phyloP scores from a whole-genome alignment of 306 rosid species.

The Rosa multiflora region DNA sequence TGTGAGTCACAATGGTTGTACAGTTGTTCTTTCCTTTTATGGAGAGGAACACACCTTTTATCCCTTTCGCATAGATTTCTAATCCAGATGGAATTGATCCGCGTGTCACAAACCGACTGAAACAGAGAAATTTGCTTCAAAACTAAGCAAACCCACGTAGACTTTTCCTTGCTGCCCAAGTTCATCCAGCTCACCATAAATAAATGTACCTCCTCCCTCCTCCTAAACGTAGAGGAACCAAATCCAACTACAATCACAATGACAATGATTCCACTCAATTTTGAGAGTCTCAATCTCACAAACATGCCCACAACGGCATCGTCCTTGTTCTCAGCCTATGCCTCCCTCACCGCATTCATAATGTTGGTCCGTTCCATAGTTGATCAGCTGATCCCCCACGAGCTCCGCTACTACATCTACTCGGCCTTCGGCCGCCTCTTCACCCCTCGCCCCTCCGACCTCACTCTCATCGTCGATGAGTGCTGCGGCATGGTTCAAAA shows the following conservation, averaged over 20 bases:
- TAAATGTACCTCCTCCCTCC: not conserved
- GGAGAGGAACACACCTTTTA: too few relatives aligned
- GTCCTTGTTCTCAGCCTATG: constrained; percentile 35
- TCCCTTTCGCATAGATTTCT: not conserved
- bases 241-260: not conserved
- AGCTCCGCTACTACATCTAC: constrained; percentile 23
- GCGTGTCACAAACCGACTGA: not conserved
- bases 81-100: not conserved
- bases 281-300: not conserved
- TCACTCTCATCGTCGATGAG: constrained; percentile 14
- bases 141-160: not conserved
- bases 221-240: not conserved
- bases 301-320: constrained; percentile 21
- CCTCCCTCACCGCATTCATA: constrained; percentile 23
- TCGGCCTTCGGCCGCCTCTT: constrained; percentile 21
- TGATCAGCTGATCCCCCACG: constrained; percentile 24
- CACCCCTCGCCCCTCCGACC: constrained; percentile 16
- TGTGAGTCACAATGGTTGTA: too few relatives aligned
- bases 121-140: not conserved
- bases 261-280: not conserved
- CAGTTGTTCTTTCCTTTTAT: too few relatives aligned
- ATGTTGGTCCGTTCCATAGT: constrained; percentile 33
- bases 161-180: not conserved
- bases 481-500: not conserved
- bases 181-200: not conserved